Percentiles rank a stretch among this genome's conserved stretches.
phyloP scores from a whole-genome alignment of 805 yeast genomes.

The Metschnikowia kofuensis region DNA sequence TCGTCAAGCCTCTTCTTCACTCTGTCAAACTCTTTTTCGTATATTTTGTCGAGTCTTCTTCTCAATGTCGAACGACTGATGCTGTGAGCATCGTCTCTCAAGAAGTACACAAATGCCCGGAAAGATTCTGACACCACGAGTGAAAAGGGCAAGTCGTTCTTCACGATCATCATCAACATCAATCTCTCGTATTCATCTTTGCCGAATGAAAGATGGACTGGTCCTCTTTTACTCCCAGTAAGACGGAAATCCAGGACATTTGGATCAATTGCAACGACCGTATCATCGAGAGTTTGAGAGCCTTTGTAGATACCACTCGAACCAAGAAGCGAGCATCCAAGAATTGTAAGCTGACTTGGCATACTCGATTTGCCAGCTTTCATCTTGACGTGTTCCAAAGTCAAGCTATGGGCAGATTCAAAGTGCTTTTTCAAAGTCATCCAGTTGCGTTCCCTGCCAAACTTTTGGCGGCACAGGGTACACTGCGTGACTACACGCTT shows the following conservation, averaged over 20 bases:
- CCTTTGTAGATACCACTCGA: neutral
- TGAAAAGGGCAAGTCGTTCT: neutral
- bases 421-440: neutral
- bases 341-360: neutral
- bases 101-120: neutral
- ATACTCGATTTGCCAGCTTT: neutral
- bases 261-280: neutral
- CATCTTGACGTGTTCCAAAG: neutral
- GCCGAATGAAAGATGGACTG: neutral
- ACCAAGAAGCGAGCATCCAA: conserved; percentile 1
- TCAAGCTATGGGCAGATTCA: conserved; percentile 1
- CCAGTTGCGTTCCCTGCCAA: neutral
- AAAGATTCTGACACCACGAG: neutral
- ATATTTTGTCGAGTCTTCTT: neutral
- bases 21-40: neutral
- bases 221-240: neutral
- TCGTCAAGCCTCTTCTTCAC: neutral
- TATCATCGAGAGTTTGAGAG: neutral
- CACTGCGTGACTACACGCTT: conserved; percentile 1
- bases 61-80: conserved; percentile 2
- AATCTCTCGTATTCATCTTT: neutral
- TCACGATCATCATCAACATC: conserved; percentile 2
- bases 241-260: neutral
- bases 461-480: neutral
- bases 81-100: conserved; percentile 3